Base-by-base conservation (phyloP, 306 rosid species). In the Datisca glomerata region DNA sequence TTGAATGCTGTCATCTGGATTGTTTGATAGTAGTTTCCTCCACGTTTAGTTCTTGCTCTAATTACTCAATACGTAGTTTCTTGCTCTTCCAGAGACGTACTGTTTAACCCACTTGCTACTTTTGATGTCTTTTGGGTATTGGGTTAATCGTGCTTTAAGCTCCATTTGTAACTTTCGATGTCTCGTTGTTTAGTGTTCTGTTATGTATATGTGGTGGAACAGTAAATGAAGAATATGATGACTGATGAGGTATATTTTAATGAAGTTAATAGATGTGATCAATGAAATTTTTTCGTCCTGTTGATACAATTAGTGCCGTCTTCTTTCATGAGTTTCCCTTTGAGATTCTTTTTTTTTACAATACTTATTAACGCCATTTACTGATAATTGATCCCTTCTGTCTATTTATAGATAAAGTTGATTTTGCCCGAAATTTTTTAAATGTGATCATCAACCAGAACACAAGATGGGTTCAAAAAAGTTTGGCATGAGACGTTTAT, bases 381-480 rank as follows among this genome's bases (percentile, higher is more conserved):
- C 9, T 31, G 12, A 31, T 1, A 31, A 31, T 31, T 31, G n/a
- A 8, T 31, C 36, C 12, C 12, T 4, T 0, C 2, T 31, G 36
- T 8, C 1, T 31, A 8, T 31, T 31, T 31, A 31, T 12, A 14
- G 12, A 5, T 14, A 31, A 31, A 31, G 36, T 8, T 2, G 12
- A 14, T 31, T 31, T 31, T 31, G 13, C 12, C 12, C 12, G 64
- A 60, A 59, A 67, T 60, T 60, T 43, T 47, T 6, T n/a, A n/a
- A 20, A 47, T 53, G 50, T 43, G 47, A 37, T 18, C 32, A 17
- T 39, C 57, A 59, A 55, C 49, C 21, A 47, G 31, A 60, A 32
- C 56, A 45, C 42, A 51, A 20, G 49, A 53, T 56, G 71, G 75
- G 53, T 40, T 25, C 56, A 32, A 76, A 60, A 68, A 50, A 53